phyloP scores from a whole-genome alignment of 805 yeast species.

The Tetrapisispora iriomotensis region DNA sequence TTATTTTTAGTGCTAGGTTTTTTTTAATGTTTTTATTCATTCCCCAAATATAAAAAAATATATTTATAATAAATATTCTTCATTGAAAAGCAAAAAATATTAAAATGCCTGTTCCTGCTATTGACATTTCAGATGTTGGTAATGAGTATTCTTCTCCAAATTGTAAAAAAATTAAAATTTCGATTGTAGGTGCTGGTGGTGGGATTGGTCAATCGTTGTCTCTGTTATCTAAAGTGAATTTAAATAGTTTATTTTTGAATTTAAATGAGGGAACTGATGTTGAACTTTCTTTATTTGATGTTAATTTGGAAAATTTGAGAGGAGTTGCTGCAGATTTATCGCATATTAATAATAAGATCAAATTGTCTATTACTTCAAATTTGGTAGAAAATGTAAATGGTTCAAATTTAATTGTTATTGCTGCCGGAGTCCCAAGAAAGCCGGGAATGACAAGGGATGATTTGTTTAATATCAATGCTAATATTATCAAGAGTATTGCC shows the following conservation, averaged over 20 bases:
- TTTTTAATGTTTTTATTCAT: no score
- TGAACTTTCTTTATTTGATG: slow-evolving; percentile 60
- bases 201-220: slow-evolving; percentile 73
- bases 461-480: slow-evolving; percentile 73
- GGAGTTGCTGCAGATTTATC: slow-evolving; percentile 78
- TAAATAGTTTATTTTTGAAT: slow-evolving; percentile 22
- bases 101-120: slow-evolving; percentile 1
- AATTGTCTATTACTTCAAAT: slow-evolving; percentile 58
- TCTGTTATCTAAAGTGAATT: slow-evolving; percentile 42
- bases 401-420: slow-evolving; percentile 79
- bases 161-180: background rate
- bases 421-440: slow-evolving; percentile 85
- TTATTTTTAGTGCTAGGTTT: no score
- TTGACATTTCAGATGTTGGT: background rate
- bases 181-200: slow-evolving; percentile 59
- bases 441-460: slow-evolving; percentile 89
- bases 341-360: slow-evolving; percentile 67
- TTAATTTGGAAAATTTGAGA: slow-evolving; percentile 49
- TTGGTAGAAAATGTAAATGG: slow-evolving; percentile 61
- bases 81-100: no score
- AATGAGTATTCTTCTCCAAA: background rate
- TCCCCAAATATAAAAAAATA: no score
- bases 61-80: no score
- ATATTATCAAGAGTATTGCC: slow-evolving; percentile 70
- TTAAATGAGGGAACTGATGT: slow-evolving; percentile 42